Conservation (phyloP, 1,284 basidiomycete species). For the Mycena citricolor region DNA sequence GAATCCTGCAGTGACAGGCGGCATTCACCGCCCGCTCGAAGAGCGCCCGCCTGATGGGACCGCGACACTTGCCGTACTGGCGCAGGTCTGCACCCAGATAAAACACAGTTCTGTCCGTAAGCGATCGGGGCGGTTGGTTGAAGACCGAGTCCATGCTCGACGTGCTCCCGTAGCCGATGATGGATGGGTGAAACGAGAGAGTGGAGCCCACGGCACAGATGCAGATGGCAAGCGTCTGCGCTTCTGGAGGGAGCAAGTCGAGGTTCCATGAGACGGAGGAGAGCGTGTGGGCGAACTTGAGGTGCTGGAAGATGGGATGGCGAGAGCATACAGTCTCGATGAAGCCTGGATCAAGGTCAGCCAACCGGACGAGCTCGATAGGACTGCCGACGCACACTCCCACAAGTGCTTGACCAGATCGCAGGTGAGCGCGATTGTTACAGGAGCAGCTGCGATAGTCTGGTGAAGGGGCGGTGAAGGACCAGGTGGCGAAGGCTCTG, state of each 20-base stretch:
- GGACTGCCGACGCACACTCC: conserved; percentile 3
- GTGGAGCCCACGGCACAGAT: conserved; percentile 6
- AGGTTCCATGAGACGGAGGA: conserved; percentile 13
- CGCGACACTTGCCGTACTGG: conserved; percentile 7
- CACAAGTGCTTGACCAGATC: conserved; percentile 14
- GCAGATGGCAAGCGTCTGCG: conserved; percentile 9
- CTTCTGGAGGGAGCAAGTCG: conserved; percentile 4
- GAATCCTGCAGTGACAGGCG: conserved; percentile 3
- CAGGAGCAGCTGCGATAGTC: neutral
- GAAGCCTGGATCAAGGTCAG: neutral
- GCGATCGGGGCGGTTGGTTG: conserved; percentile 3
- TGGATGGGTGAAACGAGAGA: conserved; percentile 7
- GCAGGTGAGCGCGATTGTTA: conserved; percentile 5
- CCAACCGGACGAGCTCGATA: neutral
- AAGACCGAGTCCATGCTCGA: too few relatives aligned
- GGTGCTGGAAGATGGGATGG: neutral
- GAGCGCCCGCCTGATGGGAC: conserved; percentile 3
- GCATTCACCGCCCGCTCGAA: conserved; percentile 5
- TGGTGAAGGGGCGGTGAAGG: neutral
- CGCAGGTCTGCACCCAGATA: conserved; percentile 11
- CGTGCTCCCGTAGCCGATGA: conserved; percentile 14
- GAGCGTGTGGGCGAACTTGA: neutral
- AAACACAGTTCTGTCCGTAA: conserved; percentile 10
- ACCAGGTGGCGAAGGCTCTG: neutral
- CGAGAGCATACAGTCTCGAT: neutral